A percentile compares a stretch with the other conserved stretches of the same genome.
These are phyloP conservation scores for Quercus ilex DNA, from an alignment of 306 rosid species.

Conservation along the genomic window DNA sequence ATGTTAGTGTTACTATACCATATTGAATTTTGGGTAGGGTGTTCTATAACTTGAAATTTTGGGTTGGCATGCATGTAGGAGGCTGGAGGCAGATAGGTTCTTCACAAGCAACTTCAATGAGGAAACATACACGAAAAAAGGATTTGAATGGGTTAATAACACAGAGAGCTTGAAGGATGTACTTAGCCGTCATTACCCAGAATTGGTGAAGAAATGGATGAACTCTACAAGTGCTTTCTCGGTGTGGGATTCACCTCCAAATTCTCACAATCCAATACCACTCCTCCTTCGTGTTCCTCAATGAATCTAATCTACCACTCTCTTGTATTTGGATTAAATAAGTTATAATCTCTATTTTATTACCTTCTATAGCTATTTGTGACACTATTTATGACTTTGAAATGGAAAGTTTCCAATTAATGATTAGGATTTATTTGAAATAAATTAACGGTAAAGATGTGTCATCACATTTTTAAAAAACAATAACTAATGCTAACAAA, in stretches of 20 bases:
- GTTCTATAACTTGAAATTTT: not conserved
- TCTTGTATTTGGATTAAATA: too few relatives aligned
- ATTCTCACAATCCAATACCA: conserved; percentile 32
- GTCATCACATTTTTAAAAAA: too few relatives aligned
- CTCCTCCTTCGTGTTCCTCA: conserved; percentile 36
- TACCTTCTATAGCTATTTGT: too few relatives aligned
- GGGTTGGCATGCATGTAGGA: conserved; percentile 26
- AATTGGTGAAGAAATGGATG: conserved; percentile 52
- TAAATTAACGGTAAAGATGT: too few relatives aligned
- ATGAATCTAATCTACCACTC: not conserved
- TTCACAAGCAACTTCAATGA: conserved; percentile 54
- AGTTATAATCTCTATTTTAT: too few relatives aligned
- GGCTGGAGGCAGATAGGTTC: conserved; percentile 60
- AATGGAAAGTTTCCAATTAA: too few relatives aligned
- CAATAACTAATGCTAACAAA: too few relatives aligned
- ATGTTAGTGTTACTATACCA: too few relatives aligned
- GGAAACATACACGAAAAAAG: conserved; percentile 47
- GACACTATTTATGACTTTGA: too few relatives aligned
- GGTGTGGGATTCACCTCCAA: conserved; percentile 52
- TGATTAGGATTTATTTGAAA: too few relatives aligned
- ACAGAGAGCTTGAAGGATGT: conserved; percentile 60
- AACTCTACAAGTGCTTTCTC: conserved; percentile 58
- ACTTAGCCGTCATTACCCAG: conserved; percentile 49
- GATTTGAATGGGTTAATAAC: conserved; percentile 54
- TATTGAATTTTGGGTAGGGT: too few relatives aligned